Evolutionary conservation across 768 basidiomycete species (phyloP).

Genomic region (Mycena maculata): DNA sequence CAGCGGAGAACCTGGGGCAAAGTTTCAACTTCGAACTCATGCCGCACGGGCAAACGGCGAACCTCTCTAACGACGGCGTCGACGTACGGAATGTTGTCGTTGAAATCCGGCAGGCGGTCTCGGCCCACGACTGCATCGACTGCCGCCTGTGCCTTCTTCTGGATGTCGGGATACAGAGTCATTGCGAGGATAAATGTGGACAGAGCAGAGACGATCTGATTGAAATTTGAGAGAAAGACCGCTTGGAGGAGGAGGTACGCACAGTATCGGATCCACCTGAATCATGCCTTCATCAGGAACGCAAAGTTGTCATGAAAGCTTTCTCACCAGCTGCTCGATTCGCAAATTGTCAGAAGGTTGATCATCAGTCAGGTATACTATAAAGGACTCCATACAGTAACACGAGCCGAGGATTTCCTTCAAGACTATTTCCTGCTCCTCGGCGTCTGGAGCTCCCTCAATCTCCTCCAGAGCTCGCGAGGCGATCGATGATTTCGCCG

Average conservation of each 20-base stretch:
- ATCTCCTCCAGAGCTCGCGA: constrained; percentile 8
- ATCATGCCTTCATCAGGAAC: not conserved
- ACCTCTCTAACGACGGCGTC: constrained; percentile 40
- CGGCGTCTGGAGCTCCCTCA: not conserved
- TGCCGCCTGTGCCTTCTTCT: constrained; percentile 41
- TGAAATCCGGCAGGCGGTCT: constrained; percentile 40
- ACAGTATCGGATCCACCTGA: constrained; percentile 33
- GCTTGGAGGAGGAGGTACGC: not conserved
- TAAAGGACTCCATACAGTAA: not conserved
- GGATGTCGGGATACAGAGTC: constrained; percentile 39
- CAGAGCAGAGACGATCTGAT: constrained; percentile 25
- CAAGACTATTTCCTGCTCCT: not conserved
- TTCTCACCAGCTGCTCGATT: constrained; percentile 13
- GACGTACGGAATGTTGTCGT: constrained; percentile 41
- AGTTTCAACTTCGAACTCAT: no score
- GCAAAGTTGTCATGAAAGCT: not conserved
- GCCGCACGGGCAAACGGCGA: constrained; percentile 38
- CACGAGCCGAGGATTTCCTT: not conserved
- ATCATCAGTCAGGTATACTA: not conserved
- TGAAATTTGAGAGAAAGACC: not conserved
- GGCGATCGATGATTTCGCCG: constrained; percentile 12
- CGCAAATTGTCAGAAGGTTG: no score
- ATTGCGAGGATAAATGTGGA: constrained; percentile 39
- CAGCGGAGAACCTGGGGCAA: constrained; percentile 39
- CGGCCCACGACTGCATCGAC: constrained; percentile 40